Percentiles rank a stretch among this genome's conserved stretches.
Conservation (phyloP, 495 filamentous ascomycete genomes). For the Wilcoxina mikolae region DNA sequence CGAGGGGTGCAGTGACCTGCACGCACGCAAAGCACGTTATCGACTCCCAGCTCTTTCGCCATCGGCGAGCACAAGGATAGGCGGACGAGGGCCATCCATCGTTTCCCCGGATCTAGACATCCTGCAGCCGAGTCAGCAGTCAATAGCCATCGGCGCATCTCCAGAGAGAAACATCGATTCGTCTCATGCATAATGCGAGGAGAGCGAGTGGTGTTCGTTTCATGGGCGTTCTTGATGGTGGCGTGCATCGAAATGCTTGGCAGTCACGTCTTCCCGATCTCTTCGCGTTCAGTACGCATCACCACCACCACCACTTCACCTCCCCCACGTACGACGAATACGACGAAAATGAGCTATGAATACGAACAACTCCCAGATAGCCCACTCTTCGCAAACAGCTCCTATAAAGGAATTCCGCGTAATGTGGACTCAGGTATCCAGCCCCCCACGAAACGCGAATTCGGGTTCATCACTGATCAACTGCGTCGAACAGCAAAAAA, state of each 20-base stretch:
- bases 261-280: not conserved
- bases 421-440: slow-evolving; percentile 24
- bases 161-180: too few relatives aligned
- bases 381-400: slow-evolving; percentile 17
- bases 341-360: slow-evolving; percentile 5
- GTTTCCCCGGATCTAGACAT: too few relatives aligned
- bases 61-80: not conserved
- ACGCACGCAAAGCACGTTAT: slow-evolving; percentile 3
- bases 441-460: not conserved
- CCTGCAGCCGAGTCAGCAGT: too few relatives aligned
- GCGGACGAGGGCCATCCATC: too few relatives aligned
- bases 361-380: not conserved
- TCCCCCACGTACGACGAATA: not conserved
- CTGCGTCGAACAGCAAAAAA: slow-evolving; percentile 24
- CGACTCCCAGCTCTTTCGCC: not conserved
- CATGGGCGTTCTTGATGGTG: too few relatives aligned
- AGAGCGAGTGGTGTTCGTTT: too few relatives aligned
- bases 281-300: not conserved
- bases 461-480: not conserved
- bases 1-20: not conserved
- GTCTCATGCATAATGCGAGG: too few relatives aligned
- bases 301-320: not conserved
- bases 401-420: slow-evolving; percentile 25
- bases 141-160: too few relatives aligned
- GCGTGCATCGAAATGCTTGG: not conserved